Percentiles rank a stretch among this genome's conserved stretches.
Conservation (phyloP, 2,329 filamentous ascomycete genomes). For the Karstenula rhodostoma region DNA sequence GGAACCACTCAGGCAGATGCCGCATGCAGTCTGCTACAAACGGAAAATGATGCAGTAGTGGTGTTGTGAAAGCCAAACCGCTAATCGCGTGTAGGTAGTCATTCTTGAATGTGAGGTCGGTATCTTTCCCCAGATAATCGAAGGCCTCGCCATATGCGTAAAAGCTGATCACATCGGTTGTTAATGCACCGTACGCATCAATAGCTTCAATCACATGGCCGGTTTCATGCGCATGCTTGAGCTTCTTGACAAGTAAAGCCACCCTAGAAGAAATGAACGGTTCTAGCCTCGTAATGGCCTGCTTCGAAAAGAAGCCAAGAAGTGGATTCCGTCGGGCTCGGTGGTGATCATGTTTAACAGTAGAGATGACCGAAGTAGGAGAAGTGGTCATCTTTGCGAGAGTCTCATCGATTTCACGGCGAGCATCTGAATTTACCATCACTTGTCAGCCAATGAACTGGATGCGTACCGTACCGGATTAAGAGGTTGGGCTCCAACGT, state of each 20-base stretch:
- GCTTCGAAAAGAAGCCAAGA: slow-evolving; percentile 36
- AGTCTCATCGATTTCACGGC: slow-evolving; percentile 11
- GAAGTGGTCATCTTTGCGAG: not conserved
- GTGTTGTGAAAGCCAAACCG: slow-evolving; percentile 1
- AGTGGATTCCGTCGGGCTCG: slow-evolving; percentile 31
- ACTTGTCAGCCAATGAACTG: not conserved
- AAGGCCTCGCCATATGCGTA: slow-evolving; percentile 21
- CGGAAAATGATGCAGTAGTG: slow-evolving; percentile 5
- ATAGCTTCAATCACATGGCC: slow-evolving; percentile 13
- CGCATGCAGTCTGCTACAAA: slow-evolving; percentile 2
- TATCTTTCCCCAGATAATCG: slow-evolving; percentile 9
- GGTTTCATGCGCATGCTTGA: slow-evolving; percentile 9
- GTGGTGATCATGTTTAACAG: slow-evolving; percentile 35
- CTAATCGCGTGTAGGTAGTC: slow-evolving; percentile 7
- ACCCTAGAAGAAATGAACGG: slow-evolving; percentile 26
- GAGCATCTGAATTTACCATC: not conserved
- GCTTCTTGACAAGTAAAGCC: slow-evolving; percentile 12
- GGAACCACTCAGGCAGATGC: slow-evolving; percentile 2
- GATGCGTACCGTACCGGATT: not conserved
- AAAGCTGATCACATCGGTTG: slow-evolving; percentile 24
- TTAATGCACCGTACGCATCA: slow-evolving; percentile 17
- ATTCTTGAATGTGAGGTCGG: slow-evolving; percentile 3
- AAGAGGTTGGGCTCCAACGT: not conserved
- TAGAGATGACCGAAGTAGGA: slow-evolving; percentile 15
- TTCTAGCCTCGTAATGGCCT: slow-evolving; percentile 27